Conservation (phyloP, 805 yeast species). For the Blastobotrys peoriensis region DNA sequence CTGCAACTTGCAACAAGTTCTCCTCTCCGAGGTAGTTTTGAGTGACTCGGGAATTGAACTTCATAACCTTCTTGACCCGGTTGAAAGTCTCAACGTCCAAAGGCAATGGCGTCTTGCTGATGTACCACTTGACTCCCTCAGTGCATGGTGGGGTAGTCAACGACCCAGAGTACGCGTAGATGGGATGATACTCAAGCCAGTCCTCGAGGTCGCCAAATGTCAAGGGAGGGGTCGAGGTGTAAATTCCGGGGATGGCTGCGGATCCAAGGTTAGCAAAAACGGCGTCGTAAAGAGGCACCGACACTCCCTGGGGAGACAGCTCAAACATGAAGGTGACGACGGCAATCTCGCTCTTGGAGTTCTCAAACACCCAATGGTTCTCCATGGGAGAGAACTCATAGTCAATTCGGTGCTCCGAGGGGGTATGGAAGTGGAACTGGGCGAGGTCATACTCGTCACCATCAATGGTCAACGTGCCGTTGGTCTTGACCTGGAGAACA, state of each 20-base stretch:
- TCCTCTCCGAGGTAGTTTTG: not conserved
- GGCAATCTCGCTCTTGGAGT: not conserved
- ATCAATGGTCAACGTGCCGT: not conserved
- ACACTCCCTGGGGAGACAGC: not conserved
- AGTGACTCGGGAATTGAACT: slow-evolving; percentile 1
- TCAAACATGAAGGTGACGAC: slow-evolving; percentile 4
- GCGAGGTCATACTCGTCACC: not conserved
- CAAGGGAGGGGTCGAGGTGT: not conserved
- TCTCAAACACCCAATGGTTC: slow-evolving; percentile 1
- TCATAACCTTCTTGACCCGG: not conserved
- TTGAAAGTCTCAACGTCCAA: not conserved
- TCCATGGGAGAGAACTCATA: slow-evolving; percentile 1
- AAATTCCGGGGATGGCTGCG: not conserved
- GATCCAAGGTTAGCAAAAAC: not conserved
- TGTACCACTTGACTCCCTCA: slow-evolving; percentile 5
- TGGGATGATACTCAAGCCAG: not conserved
- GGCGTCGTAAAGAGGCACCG: not conserved
- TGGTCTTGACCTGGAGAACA: not conserved
- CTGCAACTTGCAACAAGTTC: not conserved
- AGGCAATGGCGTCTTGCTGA: slow-evolving; percentile 1
- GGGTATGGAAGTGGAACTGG: slow-evolving; percentile 10
- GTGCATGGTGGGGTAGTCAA: slow-evolving; percentile 7
- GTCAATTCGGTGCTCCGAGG: slow-evolving; percentile 6
- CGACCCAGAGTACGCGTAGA: slow-evolving; percentile 1
- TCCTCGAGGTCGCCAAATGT: not conserved